These are phyloP conservation scores for Neonectria coccinea DNA, from an alignment of 2,329 filamentous ascomycete genomes.

Conservation along the genomic window DNA sequence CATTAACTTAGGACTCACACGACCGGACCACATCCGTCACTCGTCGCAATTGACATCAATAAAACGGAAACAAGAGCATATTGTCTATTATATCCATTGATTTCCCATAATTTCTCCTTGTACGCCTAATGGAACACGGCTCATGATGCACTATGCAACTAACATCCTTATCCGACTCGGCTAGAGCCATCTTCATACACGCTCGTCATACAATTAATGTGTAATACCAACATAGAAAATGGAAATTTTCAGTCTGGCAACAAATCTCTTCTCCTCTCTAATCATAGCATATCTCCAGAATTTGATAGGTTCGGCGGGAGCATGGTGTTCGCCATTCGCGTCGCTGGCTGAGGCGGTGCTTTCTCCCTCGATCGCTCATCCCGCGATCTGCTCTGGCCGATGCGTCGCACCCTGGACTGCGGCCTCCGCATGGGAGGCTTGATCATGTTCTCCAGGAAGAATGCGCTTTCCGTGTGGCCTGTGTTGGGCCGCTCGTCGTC, in stretches of 20 bases:
- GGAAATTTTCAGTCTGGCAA: background rate
- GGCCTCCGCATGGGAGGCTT: conserved; percentile 69
- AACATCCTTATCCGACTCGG: conserved; percentile 2
- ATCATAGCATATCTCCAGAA: conserved; percentile 53
- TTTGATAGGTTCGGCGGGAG: conserved; percentile 50
- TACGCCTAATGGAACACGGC: conserved; percentile 12
- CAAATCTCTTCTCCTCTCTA: conserved; percentile 7
- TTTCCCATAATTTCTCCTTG: background rate
- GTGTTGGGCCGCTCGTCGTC: conserved; percentile 67
- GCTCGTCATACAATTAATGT: conserved; percentile 29
- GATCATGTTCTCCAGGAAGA: conserved; percentile 71
- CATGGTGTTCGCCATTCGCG: conserved; percentile 54
- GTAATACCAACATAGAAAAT: conserved; percentile 18
- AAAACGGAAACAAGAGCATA: background rate
- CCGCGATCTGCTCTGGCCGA: conserved; percentile 49
- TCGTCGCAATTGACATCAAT: background rate
- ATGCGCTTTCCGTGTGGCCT: conserved; percentile 59
- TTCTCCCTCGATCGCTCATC: conserved; percentile 51
- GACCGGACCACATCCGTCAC: background rate
- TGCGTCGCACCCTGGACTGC: conserved; percentile 54
- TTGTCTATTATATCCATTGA: conserved; percentile 20
- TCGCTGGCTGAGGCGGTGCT: conserved; percentile 55
- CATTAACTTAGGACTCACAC: background rate
- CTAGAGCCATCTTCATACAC: conserved; percentile 22
- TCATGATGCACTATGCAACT: conserved; percentile 19